A percentile compares a stretch with the other conserved stretches of the same genome.
These are phyloP conservation scores for Solanum peruvianum DNA, from an alignment of 257 asterid genomes.

Conservation along the genomic window DNA sequence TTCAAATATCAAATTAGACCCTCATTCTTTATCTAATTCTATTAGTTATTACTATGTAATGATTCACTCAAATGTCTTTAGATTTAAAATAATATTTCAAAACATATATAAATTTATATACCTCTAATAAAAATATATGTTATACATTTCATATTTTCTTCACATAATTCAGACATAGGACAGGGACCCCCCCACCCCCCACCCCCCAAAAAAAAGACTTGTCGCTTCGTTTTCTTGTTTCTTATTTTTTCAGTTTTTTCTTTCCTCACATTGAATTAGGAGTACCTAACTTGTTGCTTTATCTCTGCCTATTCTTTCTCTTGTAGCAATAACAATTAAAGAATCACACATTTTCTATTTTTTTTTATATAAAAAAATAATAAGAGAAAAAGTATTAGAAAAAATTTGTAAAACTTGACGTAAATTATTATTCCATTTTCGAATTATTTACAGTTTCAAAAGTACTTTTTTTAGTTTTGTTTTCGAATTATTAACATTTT, in stretches of 20 bases:
- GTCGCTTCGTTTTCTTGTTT: neutral
- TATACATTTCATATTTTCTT: neutral
- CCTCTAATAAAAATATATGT: too few relatives aligned
- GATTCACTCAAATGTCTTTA: neutral
- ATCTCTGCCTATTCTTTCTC: neutral
- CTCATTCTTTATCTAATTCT: neutral
- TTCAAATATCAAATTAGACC: neutral
- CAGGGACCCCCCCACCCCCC: too few relatives aligned
- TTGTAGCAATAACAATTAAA: neutral
- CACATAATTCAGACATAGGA: neutral
- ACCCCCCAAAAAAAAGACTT: neutral
- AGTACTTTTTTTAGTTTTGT: too few relatives aligned
- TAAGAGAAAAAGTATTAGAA: neutral
- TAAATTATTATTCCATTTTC: too few relatives aligned
- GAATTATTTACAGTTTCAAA: too few relatives aligned
- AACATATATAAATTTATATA: too few relatives aligned
- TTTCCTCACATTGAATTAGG: neutral
- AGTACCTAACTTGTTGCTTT: neutral
- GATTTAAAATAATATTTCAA: too few relatives aligned
- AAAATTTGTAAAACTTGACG: too few relatives aligned
- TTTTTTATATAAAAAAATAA: too few relatives aligned
- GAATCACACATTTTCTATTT: neutral
- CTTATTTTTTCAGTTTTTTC: neutral
- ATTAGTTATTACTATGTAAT: too few relatives aligned
- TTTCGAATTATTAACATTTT: too few relatives aligned